These are phyloP conservation scores for Russula virescens DNA, from an alignment of 768 basidiomycete genomes.

Conservation along the genomic window DNA sequence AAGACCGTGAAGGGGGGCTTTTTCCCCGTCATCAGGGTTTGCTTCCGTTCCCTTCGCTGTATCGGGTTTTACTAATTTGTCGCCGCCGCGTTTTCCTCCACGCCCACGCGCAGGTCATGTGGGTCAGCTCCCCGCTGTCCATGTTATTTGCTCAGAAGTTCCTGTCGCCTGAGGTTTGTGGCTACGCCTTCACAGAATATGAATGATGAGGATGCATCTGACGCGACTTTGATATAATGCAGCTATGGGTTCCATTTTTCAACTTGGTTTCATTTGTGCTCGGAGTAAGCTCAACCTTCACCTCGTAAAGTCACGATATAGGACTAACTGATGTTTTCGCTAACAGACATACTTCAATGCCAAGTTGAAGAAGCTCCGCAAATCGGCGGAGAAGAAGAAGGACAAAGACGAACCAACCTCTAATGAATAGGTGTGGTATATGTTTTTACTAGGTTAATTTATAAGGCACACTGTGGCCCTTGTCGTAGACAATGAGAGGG, in stretches of 20 bases:
- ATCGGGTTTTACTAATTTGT: background rate
- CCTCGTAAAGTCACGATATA: slow-evolving; percentile 2
- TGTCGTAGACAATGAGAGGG: background rate
- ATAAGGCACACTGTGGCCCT: background rate
- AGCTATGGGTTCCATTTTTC: slow-evolving; percentile 90
- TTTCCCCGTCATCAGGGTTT: slow-evolving; percentile 64
- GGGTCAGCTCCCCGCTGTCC: slow-evolving; percentile 72
- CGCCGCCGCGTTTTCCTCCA: background rate
- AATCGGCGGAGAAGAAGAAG: slow-evolving; percentile 44
- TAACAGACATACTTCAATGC: slow-evolving; percentile 63
- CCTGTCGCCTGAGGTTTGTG: slow-evolving; percentile 63
- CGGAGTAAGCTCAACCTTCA: slow-evolving; percentile 47
- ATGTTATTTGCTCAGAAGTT: slow-evolving; percentile 74
- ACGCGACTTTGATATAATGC: background rate
- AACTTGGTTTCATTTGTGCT: slow-evolving; percentile 68
- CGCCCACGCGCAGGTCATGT: slow-evolving; percentile 70
- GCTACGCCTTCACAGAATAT: background rate
- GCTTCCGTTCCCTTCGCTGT: slow-evolving; percentile 21
- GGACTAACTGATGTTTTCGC: background rate
- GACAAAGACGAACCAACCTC: slow-evolving; percentile 31
- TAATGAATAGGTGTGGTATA: background rate
- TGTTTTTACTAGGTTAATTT: background rate
- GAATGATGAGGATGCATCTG: background rate
- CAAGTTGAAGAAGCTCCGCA: slow-evolving; percentile 52
- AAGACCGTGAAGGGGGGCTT: slow-evolving; percentile 70